Evolutionary conservation across 441 rosid genomes (phyloP).

Genomic region (Brassica balearica): DNA sequence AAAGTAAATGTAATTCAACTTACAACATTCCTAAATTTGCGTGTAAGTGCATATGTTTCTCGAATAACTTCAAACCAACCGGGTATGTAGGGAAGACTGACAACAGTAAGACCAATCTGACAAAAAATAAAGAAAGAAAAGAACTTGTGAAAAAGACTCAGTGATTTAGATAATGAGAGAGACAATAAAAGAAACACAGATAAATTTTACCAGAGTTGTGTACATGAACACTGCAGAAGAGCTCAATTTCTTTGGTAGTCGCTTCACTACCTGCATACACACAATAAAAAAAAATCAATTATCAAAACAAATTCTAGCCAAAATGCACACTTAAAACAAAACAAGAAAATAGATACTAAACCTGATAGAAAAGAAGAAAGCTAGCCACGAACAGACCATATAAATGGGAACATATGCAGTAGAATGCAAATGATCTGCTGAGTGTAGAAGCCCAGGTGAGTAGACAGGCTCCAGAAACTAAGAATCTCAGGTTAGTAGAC

Average conservation of each 20-base stretch:
- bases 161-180: too few relatives aligned
- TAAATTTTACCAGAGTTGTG: not conserved
- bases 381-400: not conserved
- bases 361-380: not conserved
- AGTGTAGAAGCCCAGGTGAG: constrained; percentile 1
- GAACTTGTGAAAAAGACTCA: too few relatives aligned
- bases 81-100: too few relatives aligned
- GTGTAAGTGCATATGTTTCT: too few relatives aligned
- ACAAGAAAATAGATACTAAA: not conserved
- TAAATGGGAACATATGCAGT: not conserved
- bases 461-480: not conserved
- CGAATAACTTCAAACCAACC: too few relatives aligned
- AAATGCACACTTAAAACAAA: too few relatives aligned
- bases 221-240: not conserved
- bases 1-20: too few relatives aligned
- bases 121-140: too few relatives aligned
- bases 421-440: not conserved
- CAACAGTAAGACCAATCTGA: too few relatives aligned
- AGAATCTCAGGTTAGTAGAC: not conserved
- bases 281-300: too few relatives aligned
- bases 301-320: not conserved
- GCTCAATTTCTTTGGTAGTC: not conserved
- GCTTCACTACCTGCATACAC: not conserved
- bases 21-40: too few relatives aligned
- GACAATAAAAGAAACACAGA: too few relatives aligned